Conservation (phyloP, 345 rosid genomes). For the Populus tremula region DNA sequence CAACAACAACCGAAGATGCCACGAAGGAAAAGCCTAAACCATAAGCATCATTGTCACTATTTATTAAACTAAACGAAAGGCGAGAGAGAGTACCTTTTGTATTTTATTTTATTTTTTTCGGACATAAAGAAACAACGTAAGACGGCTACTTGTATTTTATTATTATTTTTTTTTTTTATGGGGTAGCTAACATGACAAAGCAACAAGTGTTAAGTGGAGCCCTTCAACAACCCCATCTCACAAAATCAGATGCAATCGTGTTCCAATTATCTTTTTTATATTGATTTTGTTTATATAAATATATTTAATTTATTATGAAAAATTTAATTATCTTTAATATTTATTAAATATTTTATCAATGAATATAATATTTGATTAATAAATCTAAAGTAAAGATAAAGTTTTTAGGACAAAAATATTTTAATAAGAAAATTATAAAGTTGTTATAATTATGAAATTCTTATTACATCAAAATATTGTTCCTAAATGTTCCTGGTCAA, state of each 20-base stretch:
- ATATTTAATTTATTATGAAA: too few species aligned
- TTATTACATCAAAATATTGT: too few species aligned
- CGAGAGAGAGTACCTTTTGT: background rate
- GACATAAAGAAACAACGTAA: background rate
- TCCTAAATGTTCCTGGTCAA: too few species aligned
- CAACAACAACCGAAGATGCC: constrained; percentile 7
- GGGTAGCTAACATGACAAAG: too few species aligned
- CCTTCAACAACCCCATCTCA: background rate
- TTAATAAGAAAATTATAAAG: too few species aligned
- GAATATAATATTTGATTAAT: too few species aligned
- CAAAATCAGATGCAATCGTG: background rate
- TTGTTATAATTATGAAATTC: too few species aligned
- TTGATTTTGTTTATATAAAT: too few species aligned
- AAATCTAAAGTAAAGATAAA: too few species aligned
- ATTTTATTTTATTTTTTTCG: background rate
- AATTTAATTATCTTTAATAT: too few species aligned
- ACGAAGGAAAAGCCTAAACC: background rate
- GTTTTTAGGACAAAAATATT: fast-evolving
- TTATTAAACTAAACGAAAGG: background rate
- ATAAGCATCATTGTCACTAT: background rate
- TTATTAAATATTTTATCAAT: too few species aligned
- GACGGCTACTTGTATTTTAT: background rate
- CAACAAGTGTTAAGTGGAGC: background rate
- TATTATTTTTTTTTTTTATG: too few species aligned
- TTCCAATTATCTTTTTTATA: background rate